Base-by-base conservation (phyloP, 176 grass and related monocot genomes). In the Avena atlantica region DNA sequence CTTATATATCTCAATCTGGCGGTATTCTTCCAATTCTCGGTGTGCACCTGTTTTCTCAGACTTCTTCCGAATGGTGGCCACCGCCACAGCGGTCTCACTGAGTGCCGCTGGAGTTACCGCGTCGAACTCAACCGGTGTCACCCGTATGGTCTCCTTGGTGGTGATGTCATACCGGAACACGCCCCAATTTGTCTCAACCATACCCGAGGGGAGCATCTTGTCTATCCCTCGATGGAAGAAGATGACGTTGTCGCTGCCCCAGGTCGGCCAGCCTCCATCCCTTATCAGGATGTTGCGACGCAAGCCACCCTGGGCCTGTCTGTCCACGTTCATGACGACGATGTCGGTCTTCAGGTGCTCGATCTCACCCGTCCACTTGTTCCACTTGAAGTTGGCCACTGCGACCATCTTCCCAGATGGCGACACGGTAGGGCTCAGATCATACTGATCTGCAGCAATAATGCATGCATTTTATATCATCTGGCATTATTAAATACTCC, bases 41-140 rank as follows among this genome's bases (percentile, higher is more conserved):
- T 5, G 25, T 0, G 12, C 63, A 0, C 13, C 63, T 15, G 25
- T 13, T 31, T 66, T 27, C 24, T 29, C 6, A 12, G 84, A 83
- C 60, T 83, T 87, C 27, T 53, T 7, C 0, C 71, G 85, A 16
- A 91, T 80, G 29, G 85, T 91, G 4, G 89, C 80, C 29, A 84
- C 89, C 0, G 74, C 85, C 5, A 91, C 89, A 42, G 23, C 74
- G 45, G 14, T 80, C 24, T 78, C 85, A 36, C 14, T 29, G 29
- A 88, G 74, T 65, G 89, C 89, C 14, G 89, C 85, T 0, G 89
- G 89, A 45, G 85, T 91, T 65, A 91, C 56, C 1, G 80, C 89
- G 19, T 91, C 64, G 1, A 84, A 52, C 1, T 2, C 29, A 6
- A 45, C 11, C 1, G 89, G 79, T 0, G 89, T 87, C 40, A 91